phyloP scores from a whole-genome alignment of 495 filamentous ascomycete genomes.

The Letharia columbiana region DNA sequence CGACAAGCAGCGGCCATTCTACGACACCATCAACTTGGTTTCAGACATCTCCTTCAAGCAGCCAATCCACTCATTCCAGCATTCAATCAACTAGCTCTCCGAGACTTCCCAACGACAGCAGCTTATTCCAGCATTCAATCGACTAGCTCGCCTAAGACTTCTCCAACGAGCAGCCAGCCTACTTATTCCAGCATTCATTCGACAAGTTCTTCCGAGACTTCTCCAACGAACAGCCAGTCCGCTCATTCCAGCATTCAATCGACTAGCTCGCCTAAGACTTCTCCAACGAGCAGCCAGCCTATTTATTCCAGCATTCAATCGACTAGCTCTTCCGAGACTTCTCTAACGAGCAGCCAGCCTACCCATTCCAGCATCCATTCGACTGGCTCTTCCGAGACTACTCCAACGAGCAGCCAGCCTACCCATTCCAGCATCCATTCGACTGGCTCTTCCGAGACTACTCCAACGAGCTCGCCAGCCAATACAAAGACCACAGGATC shows the following conservation, averaged over 20 bases:
- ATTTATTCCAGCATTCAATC: background rate
- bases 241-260: background rate
- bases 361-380: background rate
- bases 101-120: background rate
- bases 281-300: background rate
- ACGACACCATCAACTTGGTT: background rate
- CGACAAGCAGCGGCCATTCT: background rate
- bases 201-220: background rate
- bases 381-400: background rate
- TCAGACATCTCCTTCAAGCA: background rate
- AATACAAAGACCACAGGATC: background rate
- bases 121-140: background rate
- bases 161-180: background rate
- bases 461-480: background rate
- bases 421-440: background rate
- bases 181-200: background rate
- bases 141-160: background rate
- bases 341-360: background rate
- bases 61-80: background rate
- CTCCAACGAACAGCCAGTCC: background rate
- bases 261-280: background rate
- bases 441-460: background rate
- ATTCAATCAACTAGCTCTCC: too few relatives aligned
- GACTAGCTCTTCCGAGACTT: background rate
- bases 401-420: background rate